Base-by-base conservation (phyloP, 768 basidiomycete species). In the Mrakia hoshinonis region DNA sequence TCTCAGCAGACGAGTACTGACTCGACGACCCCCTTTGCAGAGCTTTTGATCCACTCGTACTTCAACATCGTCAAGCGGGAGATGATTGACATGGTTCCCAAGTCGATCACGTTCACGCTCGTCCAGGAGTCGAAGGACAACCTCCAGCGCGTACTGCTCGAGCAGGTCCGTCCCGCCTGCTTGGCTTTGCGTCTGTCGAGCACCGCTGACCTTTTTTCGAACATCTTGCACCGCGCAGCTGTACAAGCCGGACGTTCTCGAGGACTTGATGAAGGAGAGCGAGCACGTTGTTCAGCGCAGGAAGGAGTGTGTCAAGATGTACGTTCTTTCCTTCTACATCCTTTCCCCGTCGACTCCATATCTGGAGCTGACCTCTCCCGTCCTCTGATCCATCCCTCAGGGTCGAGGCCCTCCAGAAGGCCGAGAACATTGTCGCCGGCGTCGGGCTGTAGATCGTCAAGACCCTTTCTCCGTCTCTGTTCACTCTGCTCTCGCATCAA, bases 1-100 rank as follows among this genome's bases (percentile, higher is more conserved):
- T 54, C n/a, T 26, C n/a, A 18, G 24, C 12, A 26, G 4, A 36
- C 58, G 18, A 1, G 15, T 11, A 18, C 24, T 73, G 38, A 31
- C 29, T 31, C 6, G 1, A n/a, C 49, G 47, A 52, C 12, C n/a
- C 38, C 39, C 22, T 18, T 24, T 49, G 38, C 77, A 94, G 92
- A 99, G 81, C 85, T 97, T 60, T 87, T 99, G 77, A 98, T 98
- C 76, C 85, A 90, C 79, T 96, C 92, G 4, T 97, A 97, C 81
- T 97, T 90, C 84, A 93, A 96, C 82, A 93, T 97, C 75, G 92
- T 97, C 68, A 98, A 99, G 82, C 89, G 94, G n/a, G 65, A 74
- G 66, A 64, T 71, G 68, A 72, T 68, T 38, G 58, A 52, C 55
- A 70, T 65, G 51, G 58, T 72, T 18, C 70, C 64, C 36, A 99